Percentiles rank a stretch among this genome's conserved stretches.
Evolutionary conservation across 345 rosid genomes (phyloP).

Genomic region (Bruguiera parviflora): DNA sequence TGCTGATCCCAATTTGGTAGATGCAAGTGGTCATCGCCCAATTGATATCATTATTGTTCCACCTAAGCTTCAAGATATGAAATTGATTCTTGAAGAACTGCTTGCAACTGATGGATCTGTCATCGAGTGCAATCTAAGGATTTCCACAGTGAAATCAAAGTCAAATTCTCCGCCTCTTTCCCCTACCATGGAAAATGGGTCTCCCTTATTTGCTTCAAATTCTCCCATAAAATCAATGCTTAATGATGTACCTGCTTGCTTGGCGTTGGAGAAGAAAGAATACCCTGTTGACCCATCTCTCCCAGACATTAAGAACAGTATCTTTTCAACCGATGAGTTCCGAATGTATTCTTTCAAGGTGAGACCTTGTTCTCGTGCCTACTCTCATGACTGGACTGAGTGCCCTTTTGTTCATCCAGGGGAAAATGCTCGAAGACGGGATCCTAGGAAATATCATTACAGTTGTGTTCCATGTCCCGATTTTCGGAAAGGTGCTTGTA

Average conservation of each 20-base stretch:
- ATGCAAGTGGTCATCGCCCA: constrained; percentile 63
- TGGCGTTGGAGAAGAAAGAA: constrained; percentile 66
- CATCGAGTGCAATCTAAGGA: constrained; percentile 41
- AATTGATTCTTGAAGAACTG: constrained; percentile 60
- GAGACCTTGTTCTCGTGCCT: constrained; percentile 91
- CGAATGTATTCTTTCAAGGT: constrained; percentile 96
- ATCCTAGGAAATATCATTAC: constrained; percentile 93
- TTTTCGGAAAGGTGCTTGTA: constrained; percentile 86
- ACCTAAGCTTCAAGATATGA: constrained; percentile 58
- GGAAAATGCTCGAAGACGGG: constrained; percentile 94
- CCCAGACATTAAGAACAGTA: constrained; percentile 92
- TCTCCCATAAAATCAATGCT: constrained; percentile 49
- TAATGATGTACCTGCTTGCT: constrained; percentile 26
- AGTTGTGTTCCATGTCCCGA: constrained; percentile 98
- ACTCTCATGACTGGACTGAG: constrained; percentile 98
- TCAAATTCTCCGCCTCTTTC: constrained; percentile 57
- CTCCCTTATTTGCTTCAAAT: constrained; percentile 42
- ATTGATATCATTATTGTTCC: constrained; percentile 80
- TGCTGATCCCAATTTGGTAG: constrained; percentile 60
- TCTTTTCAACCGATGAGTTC: constrained; percentile 88
- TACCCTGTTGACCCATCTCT: constrained; percentile 92
- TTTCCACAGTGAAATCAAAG: constrained; percentile 36
- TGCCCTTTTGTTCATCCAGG: constrained; percentile 98
- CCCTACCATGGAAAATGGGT: constrained; percentile 56
- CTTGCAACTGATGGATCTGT: constrained; percentile 55